A percentile compares a stretch with the other conserved stretches of the same genome.
phyloP scores from a whole-genome alignment of 257 asterid species.

The Solanum rostratum region DNA sequence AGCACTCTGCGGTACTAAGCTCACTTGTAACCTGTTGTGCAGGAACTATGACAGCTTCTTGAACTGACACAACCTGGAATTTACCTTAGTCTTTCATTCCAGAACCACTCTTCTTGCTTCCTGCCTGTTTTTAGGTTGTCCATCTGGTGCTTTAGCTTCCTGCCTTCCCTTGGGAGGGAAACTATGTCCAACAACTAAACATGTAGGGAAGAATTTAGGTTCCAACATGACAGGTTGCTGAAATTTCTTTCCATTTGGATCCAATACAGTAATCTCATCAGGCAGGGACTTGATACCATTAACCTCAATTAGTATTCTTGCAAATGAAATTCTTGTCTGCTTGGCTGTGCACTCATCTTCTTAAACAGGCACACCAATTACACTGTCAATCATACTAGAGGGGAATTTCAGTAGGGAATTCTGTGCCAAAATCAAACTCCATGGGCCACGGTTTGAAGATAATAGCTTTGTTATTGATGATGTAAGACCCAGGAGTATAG shows the following conservation, averaged over 20 bases:
- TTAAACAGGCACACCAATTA: no score
- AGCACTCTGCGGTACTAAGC: not conserved
- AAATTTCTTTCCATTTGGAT: not conserved
- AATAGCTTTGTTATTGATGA: no score
- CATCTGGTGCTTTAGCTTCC: not conserved
- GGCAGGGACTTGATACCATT: not conserved
- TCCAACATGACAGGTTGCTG: not conserved
- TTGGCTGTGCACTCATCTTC: no score
- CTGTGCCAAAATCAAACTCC: no score
- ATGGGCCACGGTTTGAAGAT: no score
- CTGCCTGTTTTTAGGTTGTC: not conserved
- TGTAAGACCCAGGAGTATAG: no score
- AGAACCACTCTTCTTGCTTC: not conserved
- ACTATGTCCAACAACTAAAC: not conserved
- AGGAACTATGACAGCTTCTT: not conserved
- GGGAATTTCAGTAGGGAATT: no score
- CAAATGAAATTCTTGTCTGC: not conserved
- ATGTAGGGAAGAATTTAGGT: not conserved
- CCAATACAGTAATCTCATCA: not conserved
- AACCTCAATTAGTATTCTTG: not conserved
- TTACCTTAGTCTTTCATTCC: not conserved
- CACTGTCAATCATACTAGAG: no score
- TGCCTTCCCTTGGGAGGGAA: not conserved
- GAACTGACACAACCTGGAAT: not conserved
- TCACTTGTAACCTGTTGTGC: not conserved